A percentile compares a stretch with the other conserved stretches of the same genome.
Evolutionary conservation across 192 early-diverging fungal genomes (phyloP).

Genomic region (Spinellus fusiger): DNA sequence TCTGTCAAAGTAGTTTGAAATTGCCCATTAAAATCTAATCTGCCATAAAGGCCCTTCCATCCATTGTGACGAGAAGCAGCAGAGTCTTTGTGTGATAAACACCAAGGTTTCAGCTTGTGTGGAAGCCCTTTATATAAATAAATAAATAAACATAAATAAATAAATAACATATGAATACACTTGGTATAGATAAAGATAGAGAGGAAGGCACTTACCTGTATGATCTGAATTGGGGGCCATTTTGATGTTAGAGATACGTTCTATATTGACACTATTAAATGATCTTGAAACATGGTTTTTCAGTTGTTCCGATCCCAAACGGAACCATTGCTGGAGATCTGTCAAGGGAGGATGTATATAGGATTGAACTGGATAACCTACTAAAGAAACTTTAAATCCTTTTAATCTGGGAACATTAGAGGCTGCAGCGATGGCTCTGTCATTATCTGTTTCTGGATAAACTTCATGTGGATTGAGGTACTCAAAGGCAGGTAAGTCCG

Average conservation of each 20-base stretch:
- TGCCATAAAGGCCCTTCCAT: slow-evolving; percentile 60
- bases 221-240: slow-evolving; percentile 50
- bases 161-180: no score
- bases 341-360: slow-evolving; percentile 38
- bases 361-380: slow-evolving; percentile 36
- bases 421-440: slow-evolving; percentile 19
- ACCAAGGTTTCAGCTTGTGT: slow-evolving; percentile 50
- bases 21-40: slow-evolving; percentile 51
- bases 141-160: not conserved
- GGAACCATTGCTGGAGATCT: slow-evolving; percentile 46
- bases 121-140: not conserved
- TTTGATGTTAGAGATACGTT: slow-evolving; percentile 46
- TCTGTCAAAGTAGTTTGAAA: slow-evolving; percentile 58
- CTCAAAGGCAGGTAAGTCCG: slow-evolving; percentile 67
- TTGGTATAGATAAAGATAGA: slow-evolving; percentile 32
- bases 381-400: slow-evolving; percentile 27
- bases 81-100: slow-evolving; percentile 41
- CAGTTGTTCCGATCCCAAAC: slow-evolving; percentile 31
- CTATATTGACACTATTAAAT: slow-evolving; percentile 43
- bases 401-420: not conserved
- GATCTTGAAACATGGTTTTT: slow-evolving; percentile 44
- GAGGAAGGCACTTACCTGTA: slow-evolving; percentile 7
- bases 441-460: slow-evolving; percentile 33
- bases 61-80: slow-evolving; percentile 50
- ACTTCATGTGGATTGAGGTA: slow-evolving; percentile 46